These are phyloP conservation scores for Acanthamoeba castellanii DNA, from an alignment of 208 protist genomes.

Conservation along the genomic window DNA sequence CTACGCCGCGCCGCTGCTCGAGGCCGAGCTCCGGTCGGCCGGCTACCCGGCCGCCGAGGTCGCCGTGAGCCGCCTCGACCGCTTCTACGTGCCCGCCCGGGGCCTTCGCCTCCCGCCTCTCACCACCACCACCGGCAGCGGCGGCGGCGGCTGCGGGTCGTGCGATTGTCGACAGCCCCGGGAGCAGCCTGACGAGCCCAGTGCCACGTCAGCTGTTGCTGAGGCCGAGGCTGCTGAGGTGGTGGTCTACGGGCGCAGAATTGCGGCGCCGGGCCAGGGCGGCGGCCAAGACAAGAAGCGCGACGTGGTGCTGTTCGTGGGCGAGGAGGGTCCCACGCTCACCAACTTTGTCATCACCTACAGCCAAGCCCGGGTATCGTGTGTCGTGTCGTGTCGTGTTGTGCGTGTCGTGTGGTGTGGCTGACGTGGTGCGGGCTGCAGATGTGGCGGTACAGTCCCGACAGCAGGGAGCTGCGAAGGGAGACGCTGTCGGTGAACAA, in stretches of 20 bases:
- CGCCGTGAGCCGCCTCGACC: background rate
- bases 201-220: no score
- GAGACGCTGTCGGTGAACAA: constrained; percentile 51
- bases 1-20: constrained; percentile 6
- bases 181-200: background rate
- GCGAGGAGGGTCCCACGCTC: constrained; percentile 81
- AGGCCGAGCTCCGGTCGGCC: background rate
- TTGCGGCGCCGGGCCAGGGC: background rate
- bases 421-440: background rate
- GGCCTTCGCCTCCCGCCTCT: background rate
- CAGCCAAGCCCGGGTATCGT: constrained; percentile 75
- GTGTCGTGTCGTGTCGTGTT: background rate
- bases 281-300: background rate
- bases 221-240: background rate
- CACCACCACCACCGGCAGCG: background rate
- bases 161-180: background rate
- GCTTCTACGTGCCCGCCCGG: background rate
- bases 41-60: background rate
- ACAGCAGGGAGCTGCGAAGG: background rate
- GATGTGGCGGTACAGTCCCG: constrained; percentile 14
- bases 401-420: background rate
- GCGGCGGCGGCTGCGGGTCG: background rate
- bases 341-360: constrained; percentile 83
- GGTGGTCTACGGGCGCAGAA: background rate
- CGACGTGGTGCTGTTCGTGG: constrained; percentile 79